Evolutionary conservation across 2,329 filamentous ascomycete species (phyloP).

Genomic region (Neonectria hederae): DNA sequence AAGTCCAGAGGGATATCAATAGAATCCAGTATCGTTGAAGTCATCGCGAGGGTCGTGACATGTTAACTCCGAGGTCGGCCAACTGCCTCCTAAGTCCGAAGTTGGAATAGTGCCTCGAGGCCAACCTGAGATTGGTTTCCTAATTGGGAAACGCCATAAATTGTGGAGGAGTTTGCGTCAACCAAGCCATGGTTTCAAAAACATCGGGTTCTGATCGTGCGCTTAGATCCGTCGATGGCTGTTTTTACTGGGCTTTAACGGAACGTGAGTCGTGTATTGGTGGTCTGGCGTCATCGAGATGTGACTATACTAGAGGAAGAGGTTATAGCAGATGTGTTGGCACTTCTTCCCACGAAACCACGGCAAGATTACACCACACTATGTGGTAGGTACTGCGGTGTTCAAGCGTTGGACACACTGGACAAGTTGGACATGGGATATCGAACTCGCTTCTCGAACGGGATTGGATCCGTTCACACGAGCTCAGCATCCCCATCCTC

Average conservation of each 20-base stretch:
- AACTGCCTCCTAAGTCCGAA: conserved; percentile 27
- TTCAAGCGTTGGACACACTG: background rate
- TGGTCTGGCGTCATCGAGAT: background rate
- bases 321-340: background rate
- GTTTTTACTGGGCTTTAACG: background rate
- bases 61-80: conserved; percentile 15
- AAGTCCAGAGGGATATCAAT: background rate
- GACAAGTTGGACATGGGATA: background rate
- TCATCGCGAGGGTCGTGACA: background rate
- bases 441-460: background rate
- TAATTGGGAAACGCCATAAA: conserved; percentile 20
- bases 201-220: background rate
- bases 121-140: conserved; percentile 32
- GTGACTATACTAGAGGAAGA: background rate
- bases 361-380: background rate
- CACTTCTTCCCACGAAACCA: background rate
- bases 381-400: background rate
- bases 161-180: background rate
- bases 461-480: conserved; percentile 53
- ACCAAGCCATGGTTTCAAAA: background rate
- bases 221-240: background rate
- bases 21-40: background rate
- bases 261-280: background rate
- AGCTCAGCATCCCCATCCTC: conserved; percentile 66
- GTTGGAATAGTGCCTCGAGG: conserved; percentile 23